Percentiles rank a stretch among this genome's conserved stretches.
Evolutionary conservation across 306 rosid genomes (phyloP).

Genomic region (Corylus heterophylla): DNA sequence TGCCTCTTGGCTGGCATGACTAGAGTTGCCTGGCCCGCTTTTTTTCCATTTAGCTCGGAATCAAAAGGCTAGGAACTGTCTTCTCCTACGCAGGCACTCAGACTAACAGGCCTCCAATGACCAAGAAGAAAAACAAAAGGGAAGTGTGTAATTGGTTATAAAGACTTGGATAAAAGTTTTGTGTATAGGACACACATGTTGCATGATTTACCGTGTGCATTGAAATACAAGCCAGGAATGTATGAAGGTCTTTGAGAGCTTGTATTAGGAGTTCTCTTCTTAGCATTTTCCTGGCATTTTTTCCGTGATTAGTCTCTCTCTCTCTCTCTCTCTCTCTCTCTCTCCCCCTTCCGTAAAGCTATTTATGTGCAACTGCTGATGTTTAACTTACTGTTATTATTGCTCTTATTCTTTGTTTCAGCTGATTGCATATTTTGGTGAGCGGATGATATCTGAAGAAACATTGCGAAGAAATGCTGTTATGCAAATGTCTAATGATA

Average conservation of each 20-base stretch:
- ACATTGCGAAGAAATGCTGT: constrained; percentile 74
- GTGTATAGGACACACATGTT: neutral
- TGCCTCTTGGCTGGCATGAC: neutral
- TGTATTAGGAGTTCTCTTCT: neutral
- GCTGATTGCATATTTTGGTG: constrained; percentile 67
- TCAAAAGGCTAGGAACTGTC: neutral
- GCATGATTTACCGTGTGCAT: neutral
- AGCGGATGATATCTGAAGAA: constrained; percentile 72
- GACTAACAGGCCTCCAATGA: neutral
- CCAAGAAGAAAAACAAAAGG: neutral
- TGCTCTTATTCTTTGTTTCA: constrained; percentile 34
- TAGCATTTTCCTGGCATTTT: neutral
- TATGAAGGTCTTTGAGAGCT: neutral
- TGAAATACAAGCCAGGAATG: neutral
- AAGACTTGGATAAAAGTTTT: neutral
- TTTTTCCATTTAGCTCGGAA: neutral
- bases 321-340: neutral
- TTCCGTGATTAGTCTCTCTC: neutral
- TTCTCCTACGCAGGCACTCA: neutral
- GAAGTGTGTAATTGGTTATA: neutral
- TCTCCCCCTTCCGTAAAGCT: neutral
- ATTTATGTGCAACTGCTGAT: neutral
- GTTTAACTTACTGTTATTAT: neutral
- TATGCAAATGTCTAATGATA: constrained; percentile 52
- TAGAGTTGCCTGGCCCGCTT: neutral